Conservation (phyloP, 805 yeast species). For the Barnettozyma pratensis region DNA sequence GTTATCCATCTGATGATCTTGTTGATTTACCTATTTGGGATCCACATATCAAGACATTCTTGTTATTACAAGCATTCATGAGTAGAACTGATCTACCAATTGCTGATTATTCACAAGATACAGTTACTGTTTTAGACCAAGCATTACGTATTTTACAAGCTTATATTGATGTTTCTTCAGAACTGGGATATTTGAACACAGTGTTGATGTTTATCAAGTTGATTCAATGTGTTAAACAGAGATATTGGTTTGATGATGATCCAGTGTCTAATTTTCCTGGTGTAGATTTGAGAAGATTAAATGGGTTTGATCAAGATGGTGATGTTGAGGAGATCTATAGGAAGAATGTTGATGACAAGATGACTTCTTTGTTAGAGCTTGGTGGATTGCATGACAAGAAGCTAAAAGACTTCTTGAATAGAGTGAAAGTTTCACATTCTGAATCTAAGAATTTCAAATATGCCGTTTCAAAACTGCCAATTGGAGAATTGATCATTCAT, state of each 20-base stretch:
- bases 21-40: constrained; percentile 67
- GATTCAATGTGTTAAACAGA: constrained; percentile 88
- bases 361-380: constrained; percentile 9
- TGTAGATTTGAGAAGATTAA: constrained; percentile 16
- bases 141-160: constrained; percentile 92
- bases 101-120: constrained; percentile 93
- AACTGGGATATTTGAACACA: constrained; percentile 63
- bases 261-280: constrained; percentile 40
- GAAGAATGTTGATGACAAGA: not conserved
- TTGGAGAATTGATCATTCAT: constrained; percentile 38
- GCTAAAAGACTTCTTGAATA: constrained; percentile 27
- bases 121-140: constrained; percentile 89
- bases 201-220: constrained; percentile 57
- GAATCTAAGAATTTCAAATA: constrained; percentile 44
- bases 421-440: constrained; percentile 37
- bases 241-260: constrained; percentile 79
- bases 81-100: constrained; percentile 85
- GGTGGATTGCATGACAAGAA: constrained; percentile 32
- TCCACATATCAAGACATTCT: constrained; percentile 76
- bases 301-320: constrained; percentile 18
- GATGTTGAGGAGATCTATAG: constrained; percentile 8
- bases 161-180: constrained; percentile 83
- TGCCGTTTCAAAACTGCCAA: constrained; percentile 57
- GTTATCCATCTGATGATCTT: constrained; percentile 68
- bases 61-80: constrained; percentile 84